phyloP scores from a whole-genome alignment of 495 filamentous ascomycete genomes.

The Daldinia decipiens region DNA sequence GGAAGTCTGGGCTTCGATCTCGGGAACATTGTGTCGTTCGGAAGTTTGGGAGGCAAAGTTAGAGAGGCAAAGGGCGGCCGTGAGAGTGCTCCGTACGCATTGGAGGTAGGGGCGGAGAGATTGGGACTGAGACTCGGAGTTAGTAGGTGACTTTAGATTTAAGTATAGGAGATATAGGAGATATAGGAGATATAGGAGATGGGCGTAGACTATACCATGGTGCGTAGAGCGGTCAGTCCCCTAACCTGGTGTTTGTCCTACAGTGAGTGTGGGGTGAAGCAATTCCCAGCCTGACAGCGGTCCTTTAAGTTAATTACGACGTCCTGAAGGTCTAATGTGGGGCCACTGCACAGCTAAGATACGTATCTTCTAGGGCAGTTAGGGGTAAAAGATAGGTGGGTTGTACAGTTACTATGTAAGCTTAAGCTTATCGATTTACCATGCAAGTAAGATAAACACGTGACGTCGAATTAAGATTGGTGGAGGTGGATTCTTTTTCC shows the following conservation, averaged over 20 bases:
- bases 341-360: slow-evolving; percentile 10
- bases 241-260: slow-evolving; percentile 16
- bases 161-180: too few species aligned
- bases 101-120: slow-evolving; percentile 97
- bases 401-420: too few species aligned
- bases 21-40: slow-evolving; percentile 97
- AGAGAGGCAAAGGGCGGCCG: slow-evolving; percentile 91
- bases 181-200: too few species aligned
- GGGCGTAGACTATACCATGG: slow-evolving; percentile 35
- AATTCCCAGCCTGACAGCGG: slow-evolving; percentile 28
- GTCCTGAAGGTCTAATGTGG: slow-evolving; percentile 22
- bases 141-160: slow-evolving; percentile 15
- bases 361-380: not conserved
- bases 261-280: slow-evolving; percentile 34
- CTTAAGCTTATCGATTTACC: too few species aligned
- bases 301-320: not conserved
- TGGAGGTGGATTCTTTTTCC: not conserved
- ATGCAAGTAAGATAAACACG: not conserved
- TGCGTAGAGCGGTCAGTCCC: slow-evolving; percentile 17
- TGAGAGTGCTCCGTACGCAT: slow-evolving; percentile 92
- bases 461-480: slow-evolving; percentile 3
- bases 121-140: slow-evolving; percentile 79
- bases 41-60: slow-evolving; percentile 97
- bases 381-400: too few species aligned
- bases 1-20: slow-evolving; percentile 90